phyloP scores from a whole-genome alignment of 768 basidiomycete species.

The Obba rivulosa region DNA sequence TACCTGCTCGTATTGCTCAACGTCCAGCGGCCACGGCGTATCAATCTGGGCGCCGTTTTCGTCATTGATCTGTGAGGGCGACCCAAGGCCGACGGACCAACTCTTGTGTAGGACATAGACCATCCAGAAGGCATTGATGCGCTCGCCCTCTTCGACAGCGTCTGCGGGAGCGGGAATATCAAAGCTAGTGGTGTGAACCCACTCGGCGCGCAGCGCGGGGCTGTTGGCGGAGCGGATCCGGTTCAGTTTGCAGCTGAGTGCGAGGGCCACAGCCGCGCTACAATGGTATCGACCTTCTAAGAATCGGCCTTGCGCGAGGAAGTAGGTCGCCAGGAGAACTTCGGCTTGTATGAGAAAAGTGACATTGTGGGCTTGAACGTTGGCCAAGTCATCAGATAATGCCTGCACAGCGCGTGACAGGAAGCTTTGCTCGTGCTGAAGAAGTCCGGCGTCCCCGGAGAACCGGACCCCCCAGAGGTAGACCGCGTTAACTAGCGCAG shows the following conservation, averaged over 20 bases:
- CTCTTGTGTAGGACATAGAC: constrained; percentile 55
- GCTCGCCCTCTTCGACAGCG: constrained; percentile 55
- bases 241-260: constrained; percentile 19
- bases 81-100: constrained; percentile 49
- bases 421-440: constrained; percentile 31
- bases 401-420: constrained; percentile 43
- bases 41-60: constrained; percentile 30
- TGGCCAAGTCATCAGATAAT: constrained; percentile 22
- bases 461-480: constrained; percentile 27
- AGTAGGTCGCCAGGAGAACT: constrained; percentile 60
- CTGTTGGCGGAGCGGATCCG: constrained; percentile 19
- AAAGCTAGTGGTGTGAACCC: constrained; percentile 10
- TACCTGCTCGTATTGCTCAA: constrained; percentile 28
- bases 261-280: constrained; percentile 36
- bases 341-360: constrained; percentile 29
- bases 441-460: constrained; percentile 12
- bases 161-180: constrained; percentile 28
- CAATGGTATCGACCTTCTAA: constrained; percentile 53
- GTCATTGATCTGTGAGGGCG: constrained; percentile 46
- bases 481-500: constrained; percentile 40
- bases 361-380: constrained; percentile 27
- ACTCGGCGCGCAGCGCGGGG: neutral
- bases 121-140: constrained; percentile 62
- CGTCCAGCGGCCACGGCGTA: constrained; percentile 34
- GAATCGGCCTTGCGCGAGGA: constrained; percentile 52